Evolutionary conservation across 257 asterid species (phyloP).

Genomic region (Gentiana dahurica): DNA sequence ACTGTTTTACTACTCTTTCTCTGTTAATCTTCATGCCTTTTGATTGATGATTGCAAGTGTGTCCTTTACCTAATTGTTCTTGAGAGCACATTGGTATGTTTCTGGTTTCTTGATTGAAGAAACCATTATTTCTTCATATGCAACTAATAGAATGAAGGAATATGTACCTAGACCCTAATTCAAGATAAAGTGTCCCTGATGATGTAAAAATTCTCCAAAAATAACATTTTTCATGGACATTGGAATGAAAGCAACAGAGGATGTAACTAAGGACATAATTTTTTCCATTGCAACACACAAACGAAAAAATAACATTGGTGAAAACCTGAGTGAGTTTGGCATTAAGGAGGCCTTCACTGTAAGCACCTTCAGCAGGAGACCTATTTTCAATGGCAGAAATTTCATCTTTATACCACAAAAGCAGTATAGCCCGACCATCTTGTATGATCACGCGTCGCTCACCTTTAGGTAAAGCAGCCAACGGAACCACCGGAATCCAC

Average conservation of each 20-base stretch:
- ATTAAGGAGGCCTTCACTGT: conserved; percentile 76
- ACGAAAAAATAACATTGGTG: not conserved
- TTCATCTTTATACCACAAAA: conserved; percentile 71
- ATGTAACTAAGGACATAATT: not conserved
- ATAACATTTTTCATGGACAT: not conserved
- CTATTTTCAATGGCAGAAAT: conserved; percentile 76
- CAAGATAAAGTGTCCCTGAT: too few species aligned
- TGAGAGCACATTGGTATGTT: too few species aligned
- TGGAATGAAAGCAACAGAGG: not conserved
- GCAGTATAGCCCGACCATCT: conserved; percentile 60
- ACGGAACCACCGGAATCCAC: conserved; percentile 92
- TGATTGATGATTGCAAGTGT: too few species aligned
- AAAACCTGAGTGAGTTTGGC: conserved; percentile 89
- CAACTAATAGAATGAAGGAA: too few species aligned
- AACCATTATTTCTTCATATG: too few species aligned
- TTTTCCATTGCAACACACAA: not conserved
- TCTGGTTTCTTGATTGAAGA: too few species aligned
- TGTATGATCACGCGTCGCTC: conserved; percentile 90
- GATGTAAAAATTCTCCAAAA: too few species aligned
- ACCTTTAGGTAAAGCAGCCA: conserved; percentile 82
- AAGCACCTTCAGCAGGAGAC: conserved; percentile 98
- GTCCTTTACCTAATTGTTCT: too few species aligned
- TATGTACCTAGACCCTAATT: too few species aligned
- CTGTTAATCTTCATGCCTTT: too few species aligned
- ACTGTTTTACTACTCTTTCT: too few species aligned